Base-by-base conservation (phyloP, 2,329 filamentous ascomycete species). In the Monosporascus sp. region DNA sequence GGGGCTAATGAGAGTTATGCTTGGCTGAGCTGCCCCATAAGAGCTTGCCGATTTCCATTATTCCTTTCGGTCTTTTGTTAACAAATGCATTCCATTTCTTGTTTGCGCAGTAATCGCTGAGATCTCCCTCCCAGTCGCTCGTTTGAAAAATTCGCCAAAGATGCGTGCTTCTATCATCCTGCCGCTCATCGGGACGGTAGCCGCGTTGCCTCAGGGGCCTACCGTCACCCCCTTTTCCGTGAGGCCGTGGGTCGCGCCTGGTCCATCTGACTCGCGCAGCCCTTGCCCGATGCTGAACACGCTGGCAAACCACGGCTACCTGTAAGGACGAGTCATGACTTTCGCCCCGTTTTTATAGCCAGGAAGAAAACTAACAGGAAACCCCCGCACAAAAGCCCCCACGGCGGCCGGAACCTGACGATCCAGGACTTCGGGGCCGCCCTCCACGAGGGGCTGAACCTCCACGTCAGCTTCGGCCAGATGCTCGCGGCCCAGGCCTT, bases 231-330 rank as follows among this genome's bases (percentile, higher is more conserved):
- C 31, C 31, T 35, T 35, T 35, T 35, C 31, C 38, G 38, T 41
- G 38, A 57, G 57, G 18, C 55, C 58, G 49, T 62, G 56, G 9
- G 51, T 56, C 22, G 48, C 54, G 45, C 52, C 58, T 11, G 49
- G 52, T 36, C 52, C 43, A 41, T 54, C 57, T 1, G 60, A 62
- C 54, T 62, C 59, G 0, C 57, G 60, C 25, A 37, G 52, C 22
- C 60, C 60, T 5, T 62, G 60, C 37, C 58, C 60, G 5, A 50
- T 60, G 54, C 45, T 62, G 39, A 62, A 62, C 54, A 61, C 60
- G 27, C 50, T 62, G 45, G 59, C 60, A 8, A 62, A 62, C 45
- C 57, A 60, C 41, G 60, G 59, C 15, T 62, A 62, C 36, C 53
- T 61, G 59, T 60, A 57, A n/a, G 50, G 17, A 27, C 17, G 7